Conservation (phyloP, 1,284 basidiomycete genomes). For the Peniophora sp. region DNA sequence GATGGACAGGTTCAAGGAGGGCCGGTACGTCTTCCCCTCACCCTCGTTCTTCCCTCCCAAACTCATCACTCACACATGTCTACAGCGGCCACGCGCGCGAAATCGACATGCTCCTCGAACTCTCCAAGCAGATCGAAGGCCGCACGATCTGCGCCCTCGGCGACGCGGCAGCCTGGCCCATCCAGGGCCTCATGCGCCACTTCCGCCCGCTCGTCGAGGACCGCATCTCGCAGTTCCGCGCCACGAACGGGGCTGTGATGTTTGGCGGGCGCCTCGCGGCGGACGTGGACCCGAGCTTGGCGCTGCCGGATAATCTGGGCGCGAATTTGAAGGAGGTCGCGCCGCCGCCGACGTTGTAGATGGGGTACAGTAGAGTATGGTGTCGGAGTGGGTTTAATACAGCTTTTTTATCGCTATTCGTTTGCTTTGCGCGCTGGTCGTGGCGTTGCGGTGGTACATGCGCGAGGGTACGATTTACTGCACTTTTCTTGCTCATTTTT, state of each 20-base stretch:
- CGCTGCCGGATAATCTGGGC: conserved; percentile 80
- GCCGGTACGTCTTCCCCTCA: conserved; percentile 32
- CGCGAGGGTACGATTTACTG: no score
- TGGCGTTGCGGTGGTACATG: no score
- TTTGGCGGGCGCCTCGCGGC: conserved; percentile 81
- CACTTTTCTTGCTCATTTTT: no score
- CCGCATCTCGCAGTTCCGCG: conserved; percentile 77
- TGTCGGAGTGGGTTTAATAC: no score
- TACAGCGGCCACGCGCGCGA: conserved; percentile 69
- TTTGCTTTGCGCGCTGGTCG: no score
- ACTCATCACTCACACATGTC: conserved; percentile 49
- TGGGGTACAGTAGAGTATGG: no score
- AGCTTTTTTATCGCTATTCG: no score
- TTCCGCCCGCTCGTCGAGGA: conserved; percentile 93
- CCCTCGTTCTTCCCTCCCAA: no score
- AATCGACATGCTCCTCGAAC: conserved; percentile 94
- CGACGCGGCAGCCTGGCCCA: conserved; percentile 97
- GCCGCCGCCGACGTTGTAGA: conserved; percentile 2
- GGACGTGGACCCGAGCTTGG: conserved; percentile 66
- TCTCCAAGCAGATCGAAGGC: conserved; percentile 95
- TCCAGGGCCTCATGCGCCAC: conserved; percentile 93
- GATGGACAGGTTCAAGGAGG: conserved; percentile 91
- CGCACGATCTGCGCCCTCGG: conserved; percentile 95
- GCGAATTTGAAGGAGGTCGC: conserved; percentile 28
- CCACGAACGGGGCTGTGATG: conserved; percentile 75